These are phyloP conservation scores for Thraustotheca clavata DNA, from an alignment of 352 stramenopile species.

Conservation along the genomic window DNA sequence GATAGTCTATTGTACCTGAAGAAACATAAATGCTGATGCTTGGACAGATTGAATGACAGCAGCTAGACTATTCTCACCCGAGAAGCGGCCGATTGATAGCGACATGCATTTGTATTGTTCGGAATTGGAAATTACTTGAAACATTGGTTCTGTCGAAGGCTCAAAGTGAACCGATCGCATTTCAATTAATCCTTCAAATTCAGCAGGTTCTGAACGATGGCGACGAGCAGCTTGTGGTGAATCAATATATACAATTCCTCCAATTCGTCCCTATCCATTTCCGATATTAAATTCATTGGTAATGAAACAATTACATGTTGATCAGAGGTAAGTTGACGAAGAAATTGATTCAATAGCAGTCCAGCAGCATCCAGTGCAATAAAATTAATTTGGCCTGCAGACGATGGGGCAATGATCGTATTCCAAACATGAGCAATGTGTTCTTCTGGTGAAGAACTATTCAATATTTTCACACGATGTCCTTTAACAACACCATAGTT, in stretches of 20 bases:
- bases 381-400: constrained; percentile 78
- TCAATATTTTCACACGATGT: constrained; percentile 71
- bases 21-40: constrained; percentile 79
- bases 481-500: constrained; percentile 74
- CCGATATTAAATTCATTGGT: neutral
- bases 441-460: constrained; percentile 64
- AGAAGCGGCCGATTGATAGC: constrained; percentile 64
- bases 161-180: constrained; percentile 81
- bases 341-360: constrained; percentile 58
- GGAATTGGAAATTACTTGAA: constrained; percentile 64
- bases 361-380: constrained; percentile 66
- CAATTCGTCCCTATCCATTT: constrained; percentile 32
- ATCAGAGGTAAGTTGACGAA: constrained; percentile 44
- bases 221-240: constrained; percentile 62
- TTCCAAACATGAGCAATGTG: constrained; percentile 82
- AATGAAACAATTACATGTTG: constrained; percentile 30
- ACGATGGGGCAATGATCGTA: constrained; percentile 76
- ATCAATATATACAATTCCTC: constrained; percentile 80
- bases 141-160: constrained; percentile 72
- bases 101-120: constrained; percentile 68
- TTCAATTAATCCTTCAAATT: constrained; percentile 37
- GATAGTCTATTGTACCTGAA: constrained; percentile 33
- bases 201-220: constrained; percentile 38
- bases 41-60: constrained; percentile 82
- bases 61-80: constrained; percentile 55